Conservation (phyloP, 2,329 filamentous ascomycete genomes). For the Byssothecium circinans region DNA sequence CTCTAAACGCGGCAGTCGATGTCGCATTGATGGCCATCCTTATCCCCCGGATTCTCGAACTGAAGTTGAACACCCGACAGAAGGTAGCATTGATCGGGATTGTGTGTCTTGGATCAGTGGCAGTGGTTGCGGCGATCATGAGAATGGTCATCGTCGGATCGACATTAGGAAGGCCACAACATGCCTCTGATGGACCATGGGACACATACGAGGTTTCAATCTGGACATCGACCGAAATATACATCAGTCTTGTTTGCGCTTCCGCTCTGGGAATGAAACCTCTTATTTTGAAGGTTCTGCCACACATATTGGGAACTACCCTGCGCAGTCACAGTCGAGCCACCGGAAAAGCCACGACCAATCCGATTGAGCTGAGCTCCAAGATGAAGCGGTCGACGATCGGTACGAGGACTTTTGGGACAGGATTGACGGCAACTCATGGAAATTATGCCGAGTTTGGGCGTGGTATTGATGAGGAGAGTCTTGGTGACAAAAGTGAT, state of each 20-base stretch:
- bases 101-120: constrained; percentile 20
- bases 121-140: constrained; percentile 19
- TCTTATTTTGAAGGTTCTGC: constrained; percentile 16
- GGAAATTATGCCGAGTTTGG: constrained; percentile 10
- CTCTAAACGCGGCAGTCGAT: constrained; percentile 17
- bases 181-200: constrained; percentile 19
- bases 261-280: constrained; percentile 25
- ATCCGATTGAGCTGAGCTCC: constrained; percentile 13
- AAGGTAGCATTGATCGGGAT: constrained; percentile 18
- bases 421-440: not conserved
- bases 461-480: constrained; percentile 8
- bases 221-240: constrained; percentile 25
- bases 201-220: constrained; percentile 26
- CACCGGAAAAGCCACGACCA: not conserved
- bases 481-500: not conserved
- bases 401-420: constrained; percentile 12
- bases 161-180: constrained; percentile 2
- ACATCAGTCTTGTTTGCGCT: constrained; percentile 23
- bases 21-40: constrained; percentile 23
- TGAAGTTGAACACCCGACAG: constrained; percentile 20
- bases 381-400: constrained; percentile 15
- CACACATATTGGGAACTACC: constrained; percentile 19
- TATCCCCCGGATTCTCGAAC: constrained; percentile 18
- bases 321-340: constrained; percentile 12
- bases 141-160: constrained; percentile 21